phyloP scores from a whole-genome alignment of 148 eudicot genomes.

The Persicaria tinctoria region DNA sequence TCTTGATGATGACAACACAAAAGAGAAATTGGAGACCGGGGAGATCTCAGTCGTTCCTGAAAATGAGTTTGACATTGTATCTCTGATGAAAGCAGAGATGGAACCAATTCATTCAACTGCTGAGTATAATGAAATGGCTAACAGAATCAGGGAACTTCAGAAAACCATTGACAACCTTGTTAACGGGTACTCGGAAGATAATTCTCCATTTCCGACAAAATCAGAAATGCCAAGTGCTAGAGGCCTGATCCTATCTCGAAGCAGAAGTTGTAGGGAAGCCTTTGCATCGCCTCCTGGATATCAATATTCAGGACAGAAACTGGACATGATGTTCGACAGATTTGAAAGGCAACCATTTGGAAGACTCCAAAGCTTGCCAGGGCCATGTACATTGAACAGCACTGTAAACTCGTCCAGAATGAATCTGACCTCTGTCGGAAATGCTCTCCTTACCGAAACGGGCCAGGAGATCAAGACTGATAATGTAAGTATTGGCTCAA shows the following conservation, averaged over 20 bases:
- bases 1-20: conserved; percentile 11
- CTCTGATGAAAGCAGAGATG: conserved; percentile 20
- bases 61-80: conserved; percentile 16
- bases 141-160: conserved; percentile 47
- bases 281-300: conserved; percentile 21
- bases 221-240: conserved; percentile 23
- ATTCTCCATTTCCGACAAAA: conserved; percentile 35
- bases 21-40: background rate
- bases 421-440: conserved; percentile 20
- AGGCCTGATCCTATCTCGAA: conserved; percentile 28
- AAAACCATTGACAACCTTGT: conserved; percentile 38
- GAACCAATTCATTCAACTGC: conserved; percentile 14
- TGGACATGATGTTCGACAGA: conserved; percentile 21
- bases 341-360: conserved; percentile 22
- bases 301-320: conserved; percentile 22
- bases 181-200: conserved; percentile 21
- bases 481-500: conserved; percentile 23
- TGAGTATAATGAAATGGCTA: conserved; percentile 33
- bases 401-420: conserved; percentile 17
- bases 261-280: conserved; percentile 58
- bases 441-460: conserved; percentile 25
- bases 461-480: conserved; percentile 23
- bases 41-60: background rate
- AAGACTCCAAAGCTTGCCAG: conserved; percentile 28
- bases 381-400: conserved; percentile 16